phyloP scores from a whole-genome alignment of 2,329 filamentous ascomycete species.

The Beauveria pseudobassiana region DNA sequence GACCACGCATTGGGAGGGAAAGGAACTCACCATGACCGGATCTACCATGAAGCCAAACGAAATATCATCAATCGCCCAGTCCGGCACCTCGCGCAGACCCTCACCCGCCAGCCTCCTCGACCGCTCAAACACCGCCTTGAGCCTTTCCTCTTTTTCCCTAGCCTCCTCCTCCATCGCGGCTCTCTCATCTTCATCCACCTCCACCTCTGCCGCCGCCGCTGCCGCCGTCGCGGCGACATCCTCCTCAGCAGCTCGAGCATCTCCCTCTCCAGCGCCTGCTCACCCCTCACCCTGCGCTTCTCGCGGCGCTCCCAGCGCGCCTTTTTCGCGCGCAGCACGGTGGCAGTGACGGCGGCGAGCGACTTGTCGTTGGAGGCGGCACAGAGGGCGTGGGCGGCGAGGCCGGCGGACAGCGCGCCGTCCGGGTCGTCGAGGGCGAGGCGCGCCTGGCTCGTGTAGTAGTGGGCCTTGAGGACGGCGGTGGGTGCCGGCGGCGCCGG shows the following conservation, averaged over 20 bases:
- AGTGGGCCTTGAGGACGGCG: slow-evolving; percentile 70
- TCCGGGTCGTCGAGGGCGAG: slow-evolving; percentile 57
- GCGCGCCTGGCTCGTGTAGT: slow-evolving; percentile 77
- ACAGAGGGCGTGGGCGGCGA: slow-evolving; percentile 66
- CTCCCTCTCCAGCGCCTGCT: slow-evolving; percentile 52
- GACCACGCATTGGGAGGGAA: background rate
- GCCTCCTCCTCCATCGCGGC: slow-evolving; percentile 41
- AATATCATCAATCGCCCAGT: slow-evolving; percentile 72
- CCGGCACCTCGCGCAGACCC: slow-evolving; percentile 55
- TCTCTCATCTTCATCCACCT: slow-evolving; percentile 36
- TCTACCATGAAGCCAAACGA: slow-evolving; percentile 69
- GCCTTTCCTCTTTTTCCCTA: slow-evolving; percentile 34
- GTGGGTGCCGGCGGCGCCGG: slow-evolving; percentile 27
- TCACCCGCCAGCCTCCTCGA: slow-evolving; percentile 34
- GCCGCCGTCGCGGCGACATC: slow-evolving; percentile 28
- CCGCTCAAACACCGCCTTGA: slow-evolving; percentile 45
- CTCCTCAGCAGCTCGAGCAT: slow-evolving; percentile 44
- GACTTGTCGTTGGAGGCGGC: slow-evolving; percentile 55
- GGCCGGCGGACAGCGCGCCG: slow-evolving; percentile 63
- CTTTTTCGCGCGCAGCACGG: slow-evolving; percentile 76
- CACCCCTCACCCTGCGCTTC: slow-evolving; percentile 47
- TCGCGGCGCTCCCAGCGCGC: slow-evolving; percentile 77
- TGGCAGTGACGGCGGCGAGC: slow-evolving; percentile 61
- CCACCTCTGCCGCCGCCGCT: slow-evolving; percentile 17
- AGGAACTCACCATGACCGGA: slow-evolving; percentile 38